These are phyloP conservation scores for Ustilago xerochloae DNA, from an alignment of 1,284 basidiomycete species.

Conservation along the genomic window DNA sequence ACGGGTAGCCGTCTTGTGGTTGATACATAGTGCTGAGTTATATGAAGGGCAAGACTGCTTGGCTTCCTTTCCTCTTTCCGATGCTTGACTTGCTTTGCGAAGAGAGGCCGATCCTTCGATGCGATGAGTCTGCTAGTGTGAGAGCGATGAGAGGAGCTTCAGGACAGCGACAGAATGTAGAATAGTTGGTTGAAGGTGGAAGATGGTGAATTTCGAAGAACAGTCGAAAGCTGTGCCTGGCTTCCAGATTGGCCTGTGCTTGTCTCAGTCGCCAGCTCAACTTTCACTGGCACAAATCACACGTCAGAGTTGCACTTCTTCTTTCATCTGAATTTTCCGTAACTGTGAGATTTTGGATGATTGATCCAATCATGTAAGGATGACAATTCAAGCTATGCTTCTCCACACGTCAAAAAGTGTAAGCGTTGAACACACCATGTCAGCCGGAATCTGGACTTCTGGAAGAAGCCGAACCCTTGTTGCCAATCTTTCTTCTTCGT, in stretches of 20 bases:
- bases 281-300: neutral
- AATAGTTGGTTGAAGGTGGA: neutral
- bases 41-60: no score
- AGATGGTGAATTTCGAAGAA: neutral
- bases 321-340: neutral
- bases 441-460: neutral
- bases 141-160: no score
- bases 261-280: conserved; percentile 9
- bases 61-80: no score
- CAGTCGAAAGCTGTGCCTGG: neutral
- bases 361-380: conserved; percentile 3
- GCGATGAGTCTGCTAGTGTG: neutral
- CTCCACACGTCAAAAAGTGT: conserved; percentile 20
- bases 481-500: neutral
- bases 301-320: conserved; percentile 6
- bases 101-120: no score
- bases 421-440: no score
- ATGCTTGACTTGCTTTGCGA: neutral
- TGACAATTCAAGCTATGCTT: neutral
- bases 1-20: conserved; percentile 40
- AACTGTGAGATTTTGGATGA: neutral
- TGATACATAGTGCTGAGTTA: conserved; percentile 44
- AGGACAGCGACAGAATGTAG: neutral
- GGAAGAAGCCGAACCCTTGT: neutral
- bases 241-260: conserved; percentile 14